phyloP scores from a whole-genome alignment of 768 basidiomycete species.

The Pisolithus microcarpus region DNA sequence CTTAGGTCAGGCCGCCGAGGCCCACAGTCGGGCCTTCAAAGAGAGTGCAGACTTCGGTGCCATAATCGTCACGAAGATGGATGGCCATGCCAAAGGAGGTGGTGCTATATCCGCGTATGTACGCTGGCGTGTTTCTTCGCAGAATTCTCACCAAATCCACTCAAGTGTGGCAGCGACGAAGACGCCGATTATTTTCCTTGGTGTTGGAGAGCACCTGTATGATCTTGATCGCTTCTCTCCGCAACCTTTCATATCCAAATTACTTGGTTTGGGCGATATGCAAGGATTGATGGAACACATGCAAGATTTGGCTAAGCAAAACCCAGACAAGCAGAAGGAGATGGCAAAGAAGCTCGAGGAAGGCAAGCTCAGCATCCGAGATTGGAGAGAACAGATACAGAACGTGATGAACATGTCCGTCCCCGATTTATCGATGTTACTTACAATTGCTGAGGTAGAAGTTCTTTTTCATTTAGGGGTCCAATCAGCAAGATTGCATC shows the following conservation, averaged over 20 bases:
- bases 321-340: constrained; percentile 96
- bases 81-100: constrained; percentile 98
- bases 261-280: constrained; percentile 93
- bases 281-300: constrained; percentile 98
- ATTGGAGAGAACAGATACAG: constrained; percentile 96
- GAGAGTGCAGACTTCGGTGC: constrained; percentile 97
- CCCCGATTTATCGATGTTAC: constrained; percentile 2
- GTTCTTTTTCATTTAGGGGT: constrained; percentile 53
- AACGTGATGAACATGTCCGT: constrained; percentile 96
- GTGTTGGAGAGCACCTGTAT: constrained; percentile 95
- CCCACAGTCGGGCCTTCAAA: constrained; percentile 94
- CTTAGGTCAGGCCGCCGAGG: constrained; percentile 92
- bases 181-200: constrained; percentile 97
- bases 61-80: constrained; percentile 99
- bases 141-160: constrained; percentile 8
- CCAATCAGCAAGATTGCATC: constrained; percentile 97
- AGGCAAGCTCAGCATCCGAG: constrained; percentile 92
- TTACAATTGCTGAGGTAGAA: constrained; percentile 5
- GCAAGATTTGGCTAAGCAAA: constrained; percentile 89
- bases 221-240: constrained; percentile 96
- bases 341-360: constrained; percentile 97
- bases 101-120: constrained; percentile 98
- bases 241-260: constrained; percentile 94
- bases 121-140: background rate
- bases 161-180: constrained; percentile 93